These are phyloP conservation scores for Fusarium dlaminii DNA, from an alignment of 2,329 filamentous ascomycete species.

Conservation along the genomic window DNA sequence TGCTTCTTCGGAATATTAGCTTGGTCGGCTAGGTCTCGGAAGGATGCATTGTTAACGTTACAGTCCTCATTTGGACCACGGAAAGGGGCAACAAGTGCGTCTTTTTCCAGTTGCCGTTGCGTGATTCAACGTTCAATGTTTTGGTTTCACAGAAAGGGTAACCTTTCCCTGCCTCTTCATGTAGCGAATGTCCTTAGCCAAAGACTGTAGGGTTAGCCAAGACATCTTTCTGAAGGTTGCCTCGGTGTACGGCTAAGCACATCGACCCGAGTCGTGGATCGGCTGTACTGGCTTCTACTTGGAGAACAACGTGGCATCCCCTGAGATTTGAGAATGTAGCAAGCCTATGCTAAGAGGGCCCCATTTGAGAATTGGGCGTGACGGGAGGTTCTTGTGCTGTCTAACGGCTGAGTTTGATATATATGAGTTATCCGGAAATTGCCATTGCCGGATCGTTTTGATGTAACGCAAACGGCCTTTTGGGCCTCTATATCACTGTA, in stretches of 20 bases:
- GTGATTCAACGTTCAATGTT: neutral
- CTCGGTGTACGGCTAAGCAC: neutral
- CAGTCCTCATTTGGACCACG: conserved; percentile 14
- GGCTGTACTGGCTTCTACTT: neutral
- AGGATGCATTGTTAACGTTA: conserved; percentile 28
- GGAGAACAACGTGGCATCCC: neutral
- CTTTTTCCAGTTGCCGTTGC: conserved; percentile 5
- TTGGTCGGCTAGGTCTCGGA: conserved; percentile 28
- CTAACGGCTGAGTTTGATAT: conserved; percentile 6
- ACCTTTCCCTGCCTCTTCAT: neutral
- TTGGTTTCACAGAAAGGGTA: conserved; percentile 12
- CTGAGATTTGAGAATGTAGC: neutral
- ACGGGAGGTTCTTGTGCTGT: conserved; percentile 4
- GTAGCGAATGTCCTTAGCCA: neutral
- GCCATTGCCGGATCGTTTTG: conserved; percentile 12
- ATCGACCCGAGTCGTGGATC: neutral
- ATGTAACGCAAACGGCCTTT: conserved; percentile 35
- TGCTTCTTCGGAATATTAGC: conserved; percentile 39
- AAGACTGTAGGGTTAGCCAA: neutral
- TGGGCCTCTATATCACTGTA: conserved; percentile 9
- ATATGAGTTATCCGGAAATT: conserved; percentile 17
- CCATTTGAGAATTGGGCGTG: neutral
- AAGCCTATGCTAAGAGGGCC: neutral
- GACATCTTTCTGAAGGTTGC: neutral
- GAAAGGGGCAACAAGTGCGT: conserved; percentile 17